Evolutionary conservation across 495 filamentous ascomycete genomes (phyloP).

Genomic region (Penicillium cataractarum): DNA sequence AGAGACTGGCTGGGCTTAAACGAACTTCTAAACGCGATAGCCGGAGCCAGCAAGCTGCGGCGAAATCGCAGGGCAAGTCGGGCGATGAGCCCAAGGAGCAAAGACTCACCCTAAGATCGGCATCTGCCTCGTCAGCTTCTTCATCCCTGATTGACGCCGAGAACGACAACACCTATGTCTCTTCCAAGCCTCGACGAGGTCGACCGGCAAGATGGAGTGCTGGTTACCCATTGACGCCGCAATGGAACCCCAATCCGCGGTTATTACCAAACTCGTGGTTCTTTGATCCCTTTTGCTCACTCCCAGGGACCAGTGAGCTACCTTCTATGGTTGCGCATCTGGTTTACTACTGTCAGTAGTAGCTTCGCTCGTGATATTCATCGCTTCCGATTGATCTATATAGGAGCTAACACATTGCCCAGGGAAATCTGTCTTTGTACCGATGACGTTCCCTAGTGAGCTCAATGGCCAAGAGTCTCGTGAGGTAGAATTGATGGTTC

Average conservation of each 20-base stretch:
- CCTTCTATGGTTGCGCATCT: conserved; percentile 30
- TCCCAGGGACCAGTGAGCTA: conserved; percentile 31
- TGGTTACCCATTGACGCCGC: conserved; percentile 15
- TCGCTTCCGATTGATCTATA: not conserved
- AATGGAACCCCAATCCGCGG: conserved; percentile 23
- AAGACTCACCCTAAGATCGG: conserved; percentile 22
- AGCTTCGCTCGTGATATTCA: not conserved
- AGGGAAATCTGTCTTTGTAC: conserved; percentile 41
- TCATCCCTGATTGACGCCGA: conserved; percentile 8
- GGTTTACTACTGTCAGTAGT: conserved; percentile 39
- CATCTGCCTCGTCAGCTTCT: conserved; percentile 20
- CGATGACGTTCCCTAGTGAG: conserved; percentile 43
- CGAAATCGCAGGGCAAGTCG: conserved; percentile 5
- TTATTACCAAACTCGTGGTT: conserved; percentile 33
- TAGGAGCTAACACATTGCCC: conserved; percentile 13
- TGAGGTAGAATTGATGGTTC: conserved; percentile 35
- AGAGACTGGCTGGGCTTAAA: conserved; percentile 39
- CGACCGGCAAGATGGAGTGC: conserved; percentile 26
- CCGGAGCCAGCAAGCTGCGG: conserved; percentile 12
- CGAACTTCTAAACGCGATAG: conserved; percentile 35
- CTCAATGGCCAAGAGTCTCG: conserved; percentile 20
- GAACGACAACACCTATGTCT: not conserved
- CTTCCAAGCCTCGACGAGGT: conserved; percentile 16
- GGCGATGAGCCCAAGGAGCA: conserved; percentile 14
- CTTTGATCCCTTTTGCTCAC: conserved; percentile 36